Conservation (phyloP, 352 stramenopile genomes). For the Pythium utonaiense region DNA sequence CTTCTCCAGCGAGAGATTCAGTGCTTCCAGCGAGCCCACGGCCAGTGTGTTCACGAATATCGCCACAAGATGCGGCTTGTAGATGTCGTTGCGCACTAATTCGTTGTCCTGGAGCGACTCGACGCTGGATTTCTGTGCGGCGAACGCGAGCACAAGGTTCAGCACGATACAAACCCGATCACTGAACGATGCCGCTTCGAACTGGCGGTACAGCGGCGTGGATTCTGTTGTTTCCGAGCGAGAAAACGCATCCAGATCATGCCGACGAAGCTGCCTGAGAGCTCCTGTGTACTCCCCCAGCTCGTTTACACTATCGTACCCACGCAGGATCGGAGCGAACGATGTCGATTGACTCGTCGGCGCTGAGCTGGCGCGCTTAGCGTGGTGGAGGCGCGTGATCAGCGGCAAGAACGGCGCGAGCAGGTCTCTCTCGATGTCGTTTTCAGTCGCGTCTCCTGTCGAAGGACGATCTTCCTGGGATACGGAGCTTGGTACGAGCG, state of each 20-base stretch:
- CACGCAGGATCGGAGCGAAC: conserved; percentile 21
- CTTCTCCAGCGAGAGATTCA: background rate
- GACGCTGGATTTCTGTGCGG: background rate
- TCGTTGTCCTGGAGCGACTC: conserved; percentile 29
- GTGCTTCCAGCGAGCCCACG: background rate
- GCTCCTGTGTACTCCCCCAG: conserved; percentile 41
- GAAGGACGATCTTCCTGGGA: background rate
- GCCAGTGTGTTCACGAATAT: conserved; percentile 46
- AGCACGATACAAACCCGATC: conserved; percentile 40
- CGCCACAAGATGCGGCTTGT: conserved; percentile 46
- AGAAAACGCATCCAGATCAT: background rate
- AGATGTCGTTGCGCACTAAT: conserved; percentile 52
- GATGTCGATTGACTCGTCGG: background rate
- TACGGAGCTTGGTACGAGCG: background rate
- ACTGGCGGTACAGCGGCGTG: conserved; percentile 38
- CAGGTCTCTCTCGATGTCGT: conserved; percentile 12
- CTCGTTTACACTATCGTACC: conserved; percentile 36
- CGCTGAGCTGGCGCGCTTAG: background rate
- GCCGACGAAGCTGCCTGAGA: conserved; percentile 26
- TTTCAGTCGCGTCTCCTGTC: conserved; percentile 1
- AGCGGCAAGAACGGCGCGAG: conserved; percentile 46
- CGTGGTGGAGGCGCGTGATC: conserved; percentile 40
- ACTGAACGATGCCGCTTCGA: conserved; percentile 35
- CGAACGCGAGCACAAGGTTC: conserved; percentile 22
- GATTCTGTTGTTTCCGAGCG: background rate